These are phyloP conservation scores for Ophiostoma angusticollis DNA, from an alignment of 2,329 filamentous ascomycete species.

Conservation along the genomic window DNA sequence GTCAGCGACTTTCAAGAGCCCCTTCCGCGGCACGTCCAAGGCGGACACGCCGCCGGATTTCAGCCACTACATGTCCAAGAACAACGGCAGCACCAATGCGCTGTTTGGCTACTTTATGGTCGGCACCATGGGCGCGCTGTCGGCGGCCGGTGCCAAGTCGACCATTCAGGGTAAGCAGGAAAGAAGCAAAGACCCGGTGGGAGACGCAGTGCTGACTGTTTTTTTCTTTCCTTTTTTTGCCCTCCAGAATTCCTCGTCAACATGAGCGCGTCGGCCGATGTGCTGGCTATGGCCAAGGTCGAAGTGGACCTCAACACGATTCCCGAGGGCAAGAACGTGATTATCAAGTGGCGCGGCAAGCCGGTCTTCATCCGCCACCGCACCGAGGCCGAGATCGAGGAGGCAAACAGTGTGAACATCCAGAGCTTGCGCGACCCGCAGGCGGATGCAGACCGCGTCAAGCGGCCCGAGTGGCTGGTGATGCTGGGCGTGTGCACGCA, in stretches of 20 bases:
- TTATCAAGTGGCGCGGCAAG: constrained; percentile 99
- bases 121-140: constrained; percentile 82
- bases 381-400: constrained; percentile 81
- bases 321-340: constrained; percentile 99
- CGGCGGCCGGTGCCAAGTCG: constrained; percentile 89
- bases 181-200: too few relatives aligned
- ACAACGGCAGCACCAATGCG: constrained; percentile 59
- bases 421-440: constrained; percentile 81
- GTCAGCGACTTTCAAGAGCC: constrained; percentile 41
- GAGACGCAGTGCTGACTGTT: too few relatives aligned
- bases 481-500: constrained; percentile 99
- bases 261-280: constrained; percentile 98
- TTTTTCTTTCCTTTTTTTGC: constrained; percentile 5
- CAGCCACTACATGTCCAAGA: constrained; percentile 68
- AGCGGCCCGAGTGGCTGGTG: constrained; percentile 97
- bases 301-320: constrained; percentile 88
- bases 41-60: constrained; percentile 74
- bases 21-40: constrained; percentile 47
- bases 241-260: constrained; percentile 91
- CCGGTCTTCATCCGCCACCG: constrained; percentile 99
- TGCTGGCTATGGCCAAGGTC: constrained; percentile 98
- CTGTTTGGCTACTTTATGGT: constrained; percentile 98
- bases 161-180: constrained; percentile 96
- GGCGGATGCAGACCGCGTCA: constrained; percentile 79
- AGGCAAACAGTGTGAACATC: constrained; percentile 82